Evolutionary conservation across 768 basidiomycete species (phyloP).

Genomic region (Rhizopogon vesiculosus): DNA sequence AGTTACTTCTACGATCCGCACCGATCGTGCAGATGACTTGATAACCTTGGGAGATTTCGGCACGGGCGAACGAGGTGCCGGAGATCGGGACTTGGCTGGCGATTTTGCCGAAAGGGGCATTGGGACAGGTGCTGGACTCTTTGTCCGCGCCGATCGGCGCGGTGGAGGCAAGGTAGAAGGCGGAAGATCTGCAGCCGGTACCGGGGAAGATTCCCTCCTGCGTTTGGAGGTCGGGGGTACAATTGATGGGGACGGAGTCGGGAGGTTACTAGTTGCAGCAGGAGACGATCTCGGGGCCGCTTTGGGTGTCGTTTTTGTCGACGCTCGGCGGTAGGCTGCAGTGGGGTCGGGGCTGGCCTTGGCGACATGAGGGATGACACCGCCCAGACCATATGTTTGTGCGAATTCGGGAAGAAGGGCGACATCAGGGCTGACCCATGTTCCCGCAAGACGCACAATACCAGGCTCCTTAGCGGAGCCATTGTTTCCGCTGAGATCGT

Average conservation of each 20-base stretch:
- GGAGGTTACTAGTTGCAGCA: constrained; percentile 23
- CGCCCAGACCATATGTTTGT: constrained; percentile 55
- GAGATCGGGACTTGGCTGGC: constrained; percentile 21
- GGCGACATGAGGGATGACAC: constrained; percentile 61
- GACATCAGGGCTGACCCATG: constrained; percentile 69
- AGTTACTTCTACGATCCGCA: constrained; percentile 28
- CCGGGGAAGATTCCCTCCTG: constrained; percentile 57
- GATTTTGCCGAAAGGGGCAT: constrained; percentile 4
- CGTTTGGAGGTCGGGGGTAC: constrained; percentile 53
- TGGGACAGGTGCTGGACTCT: constrained; percentile 32
- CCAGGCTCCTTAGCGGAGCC: constrained; percentile 54
- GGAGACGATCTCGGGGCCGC: constrained; percentile 24
- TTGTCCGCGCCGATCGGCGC: constrained; percentile 38
- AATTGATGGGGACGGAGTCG: constrained; percentile 31
- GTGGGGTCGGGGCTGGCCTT: constrained; percentile 74
- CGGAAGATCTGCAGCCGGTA: constrained; percentile 10
- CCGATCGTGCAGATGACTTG: constrained; percentile 13
- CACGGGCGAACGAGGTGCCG: constrained; percentile 29
- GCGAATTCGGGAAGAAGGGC: constrained; percentile 60
- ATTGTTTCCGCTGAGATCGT: constrained; percentile 76
- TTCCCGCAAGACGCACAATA: constrained; percentile 80
- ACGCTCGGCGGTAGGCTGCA: constrained; percentile 73
- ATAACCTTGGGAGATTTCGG: constrained; percentile 30
- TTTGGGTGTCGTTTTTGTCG: constrained; percentile 31
- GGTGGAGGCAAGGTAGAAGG: constrained; percentile 32